Percentiles rank a stretch among this genome's conserved stretches.
phyloP scores from a whole-genome alignment of 208 protist species.

The Leishmania tropica region DNA sequence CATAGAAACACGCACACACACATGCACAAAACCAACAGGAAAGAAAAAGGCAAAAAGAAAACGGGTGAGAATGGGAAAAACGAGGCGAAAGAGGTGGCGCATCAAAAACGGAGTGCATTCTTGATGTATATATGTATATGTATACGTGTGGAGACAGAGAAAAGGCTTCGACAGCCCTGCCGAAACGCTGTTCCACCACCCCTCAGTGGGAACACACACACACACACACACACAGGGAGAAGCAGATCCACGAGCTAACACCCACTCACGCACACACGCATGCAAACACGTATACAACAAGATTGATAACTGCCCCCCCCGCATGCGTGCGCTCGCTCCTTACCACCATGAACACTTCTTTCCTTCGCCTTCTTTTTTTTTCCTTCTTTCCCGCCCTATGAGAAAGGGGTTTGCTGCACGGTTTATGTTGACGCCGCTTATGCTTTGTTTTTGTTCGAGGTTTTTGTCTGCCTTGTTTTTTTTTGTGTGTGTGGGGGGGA shows the following conservation, averaged over 20 bases:
- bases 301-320: background rate
- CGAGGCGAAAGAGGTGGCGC: background rate
- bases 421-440: no score
- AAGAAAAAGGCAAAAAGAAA: background rate
- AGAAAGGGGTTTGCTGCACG: no score
- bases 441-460: no score
- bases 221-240: background rate
- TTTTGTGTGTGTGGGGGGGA: no score
- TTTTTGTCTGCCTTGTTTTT: no score
- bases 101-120: background rate
- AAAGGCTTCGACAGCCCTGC: no score
- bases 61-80: background rate
- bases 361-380: background rate
- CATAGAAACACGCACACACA: no score
- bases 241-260: background rate
- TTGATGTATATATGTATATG: background rate
- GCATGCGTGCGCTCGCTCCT: background rate
- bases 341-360: background rate
- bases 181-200: no score
- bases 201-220: background rate
- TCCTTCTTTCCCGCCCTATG: background rate
- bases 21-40: no score
- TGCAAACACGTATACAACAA: background rate
- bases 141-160: background rate
- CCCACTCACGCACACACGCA: background rate